Percentiles rank a stretch among this genome's conserved stretches.
These are phyloP conservation scores for Pseudocercospora eumusae DNA, from an alignment of 2,329 filamentous ascomycete species.

Conservation along the genomic window DNA sequence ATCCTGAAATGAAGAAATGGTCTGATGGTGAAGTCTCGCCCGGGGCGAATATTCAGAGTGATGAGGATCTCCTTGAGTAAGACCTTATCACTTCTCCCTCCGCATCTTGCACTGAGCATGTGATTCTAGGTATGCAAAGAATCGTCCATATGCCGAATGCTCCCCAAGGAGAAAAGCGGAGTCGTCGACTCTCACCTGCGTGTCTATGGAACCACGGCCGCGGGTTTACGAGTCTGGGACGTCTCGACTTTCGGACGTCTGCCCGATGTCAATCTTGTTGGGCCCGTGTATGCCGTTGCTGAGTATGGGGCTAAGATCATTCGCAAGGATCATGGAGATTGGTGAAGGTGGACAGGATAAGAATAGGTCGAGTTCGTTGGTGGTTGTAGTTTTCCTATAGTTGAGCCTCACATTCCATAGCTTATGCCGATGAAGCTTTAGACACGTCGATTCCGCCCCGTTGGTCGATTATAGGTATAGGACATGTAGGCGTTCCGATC, in stretches of 20 bases:
- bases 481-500: too few species aligned
- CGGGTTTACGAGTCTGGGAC: conserved; percentile 33
- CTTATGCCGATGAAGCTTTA: too few species aligned
- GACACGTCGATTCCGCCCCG: too few species aligned
- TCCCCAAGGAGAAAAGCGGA: conserved; percentile 23
- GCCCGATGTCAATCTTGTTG: conserved; percentile 26
- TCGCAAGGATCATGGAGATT: conserved; percentile 21
- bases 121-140: conserved; percentile 16
- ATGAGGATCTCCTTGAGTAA: conserved; percentile 23
- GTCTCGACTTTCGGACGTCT: conserved; percentile 24
- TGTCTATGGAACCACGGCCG: conserved; percentile 31
- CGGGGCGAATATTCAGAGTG: conserved; percentile 17
- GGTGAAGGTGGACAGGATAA: neutral
- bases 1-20: conserved; percentile 24
- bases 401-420: too few species aligned
- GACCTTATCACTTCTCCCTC: too few species aligned
- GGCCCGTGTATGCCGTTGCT: conserved; percentile 23
- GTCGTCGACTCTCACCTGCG: conserved; percentile 30
- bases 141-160: conserved; percentile 30
- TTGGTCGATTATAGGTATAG: too few species aligned
- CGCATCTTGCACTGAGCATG: too few species aligned
- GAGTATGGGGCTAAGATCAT: conserved; percentile 24
- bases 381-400: too few species aligned
- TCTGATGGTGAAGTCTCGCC: conserved; percentile 21
- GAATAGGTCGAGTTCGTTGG: too few species aligned